A percentile compares a stretch with the other conserved stretches of the same genome.
phyloP scores from a whole-genome alignment of 805 yeast species.

The Metschnikowia matae region DNA sequence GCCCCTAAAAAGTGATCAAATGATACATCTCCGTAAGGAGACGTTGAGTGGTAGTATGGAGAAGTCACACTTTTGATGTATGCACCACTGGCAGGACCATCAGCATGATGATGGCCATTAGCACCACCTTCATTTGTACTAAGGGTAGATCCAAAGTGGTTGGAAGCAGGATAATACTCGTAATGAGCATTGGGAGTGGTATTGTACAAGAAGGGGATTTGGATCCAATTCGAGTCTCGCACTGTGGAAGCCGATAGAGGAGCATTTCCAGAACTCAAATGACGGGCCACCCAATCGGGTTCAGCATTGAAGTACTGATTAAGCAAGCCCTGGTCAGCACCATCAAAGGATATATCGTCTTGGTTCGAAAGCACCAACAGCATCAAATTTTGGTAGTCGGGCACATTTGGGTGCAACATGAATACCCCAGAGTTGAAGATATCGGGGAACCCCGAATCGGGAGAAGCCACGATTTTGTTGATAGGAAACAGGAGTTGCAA shows the following conservation, averaged over 20 bases:
- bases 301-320: constrained; percentile 62
- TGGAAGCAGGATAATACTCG: constrained; percentile 69
- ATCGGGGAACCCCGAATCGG: constrained; percentile 20
- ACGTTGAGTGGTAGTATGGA: not conserved
- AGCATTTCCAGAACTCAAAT: constrained; percentile 7
- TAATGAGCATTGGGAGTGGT: constrained; percentile 67
- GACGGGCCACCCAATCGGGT: constrained; percentile 37
- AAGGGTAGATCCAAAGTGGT: constrained; percentile 35
- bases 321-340: constrained; percentile 88
- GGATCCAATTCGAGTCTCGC: constrained; percentile 49
- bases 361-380: constrained; percentile 18
- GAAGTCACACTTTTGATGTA: not conserved
- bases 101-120: not conserved
- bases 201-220: constrained; percentile 76
- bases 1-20: constrained; percentile 7
- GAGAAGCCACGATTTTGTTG: constrained; percentile 18
- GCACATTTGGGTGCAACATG: constrained; percentile 13
- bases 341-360: constrained; percentile 55
- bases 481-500: constrained; percentile 14
- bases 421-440: constrained; percentile 21
- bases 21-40: constrained; percentile 7
- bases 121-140: not conserved
- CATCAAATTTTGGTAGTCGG: constrained; percentile 26
- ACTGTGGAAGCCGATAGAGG: not conserved
- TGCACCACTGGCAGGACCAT: not conserved